Evolutionary conservation across 2,329 filamentous ascomycete species (phyloP).

Genomic region (Rutstroemia sp.): DNA sequence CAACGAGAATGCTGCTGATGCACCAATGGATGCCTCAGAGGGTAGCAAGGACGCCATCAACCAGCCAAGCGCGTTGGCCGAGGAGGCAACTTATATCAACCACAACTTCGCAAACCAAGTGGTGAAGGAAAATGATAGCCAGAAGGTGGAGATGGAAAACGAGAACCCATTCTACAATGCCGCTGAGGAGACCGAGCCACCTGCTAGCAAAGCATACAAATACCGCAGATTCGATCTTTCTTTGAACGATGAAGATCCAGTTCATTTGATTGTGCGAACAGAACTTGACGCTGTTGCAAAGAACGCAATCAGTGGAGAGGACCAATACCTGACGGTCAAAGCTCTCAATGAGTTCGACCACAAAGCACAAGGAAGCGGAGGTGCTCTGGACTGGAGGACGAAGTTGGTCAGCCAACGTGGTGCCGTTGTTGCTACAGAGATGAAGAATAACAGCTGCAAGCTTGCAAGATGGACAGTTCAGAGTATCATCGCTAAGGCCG

Average conservation of each 20-base stretch:
- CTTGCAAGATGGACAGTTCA: slow-evolving; percentile 96
- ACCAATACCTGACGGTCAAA: slow-evolving; percentile 88
- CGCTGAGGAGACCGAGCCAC: slow-evolving; percentile 83
- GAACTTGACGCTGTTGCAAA: slow-evolving; percentile 94
- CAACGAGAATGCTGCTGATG: slow-evolving; percentile 96
- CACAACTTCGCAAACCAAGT: slow-evolving; percentile 98
- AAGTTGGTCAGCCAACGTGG: slow-evolving; percentile 93
- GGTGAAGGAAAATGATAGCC: slow-evolving; percentile 69
- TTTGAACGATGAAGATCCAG: slow-evolving; percentile 80
- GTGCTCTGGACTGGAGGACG: slow-evolving; percentile 91
- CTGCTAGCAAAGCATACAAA: slow-evolving; percentile 96
- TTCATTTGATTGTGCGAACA: slow-evolving; percentile 87
- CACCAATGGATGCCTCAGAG: slow-evolving; percentile 83
- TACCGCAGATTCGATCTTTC: slow-evolving; percentile 96
- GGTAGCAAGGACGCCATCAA: slow-evolving; percentile 93
- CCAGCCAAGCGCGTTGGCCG: slow-evolving; percentile 83
- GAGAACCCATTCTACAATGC: slow-evolving; percentile 98
- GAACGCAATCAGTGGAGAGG: slow-evolving; percentile 85
- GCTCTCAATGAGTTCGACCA: slow-evolving; percentile 98
- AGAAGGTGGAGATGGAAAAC: slow-evolving; percentile 77
- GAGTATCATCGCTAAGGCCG: slow-evolving; percentile 93
- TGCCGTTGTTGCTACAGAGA: slow-evolving; percentile 96
- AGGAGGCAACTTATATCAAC: slow-evolving; percentile 99
- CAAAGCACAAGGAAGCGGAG: slow-evolving; percentile 92
- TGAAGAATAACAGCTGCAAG: slow-evolving; percentile 99